Base-by-base conservation (phyloP, 352 stramenopile genomes). In the Blastocystis sp. region DNA sequence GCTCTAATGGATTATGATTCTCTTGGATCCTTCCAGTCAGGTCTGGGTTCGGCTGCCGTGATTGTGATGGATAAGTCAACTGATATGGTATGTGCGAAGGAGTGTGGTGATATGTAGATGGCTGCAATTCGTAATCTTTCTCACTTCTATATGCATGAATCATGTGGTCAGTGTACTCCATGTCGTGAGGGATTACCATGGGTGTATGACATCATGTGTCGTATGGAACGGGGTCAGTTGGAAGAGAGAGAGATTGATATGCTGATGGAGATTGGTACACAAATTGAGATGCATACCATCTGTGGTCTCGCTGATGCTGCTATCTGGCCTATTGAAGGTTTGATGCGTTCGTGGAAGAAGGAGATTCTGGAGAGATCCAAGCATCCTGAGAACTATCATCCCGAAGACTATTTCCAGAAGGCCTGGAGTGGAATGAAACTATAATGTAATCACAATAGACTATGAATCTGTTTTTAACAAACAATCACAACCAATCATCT, bases 1-100 rank as follows among this genome's bases (percentile, higher is more conserved):
- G 97, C 97, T 65, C 93, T 99, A 88, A 99, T 99, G 96, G 97
- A 99, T 90, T 99, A 98, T 90, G 97, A 99, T 91, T 96, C 98
- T 89, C 92, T 99, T 65, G 96, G 97, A 89, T 91, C 94, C 89
- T 93, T 93, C 89, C 95, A 95, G 78, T 98, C 94, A 51, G 96
- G 95, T 89, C 91, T 99, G 29, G 97, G 96, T 74, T 98, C 97
- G 56, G 96, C 96, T 24, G 97, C 96, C 14, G 95, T 99, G 3
- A 99, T 96, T 39, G 98, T 99, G 90, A 98, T 99, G 90, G 96
- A 99, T 91, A 97, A 99, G 91, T 96, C 93, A 80, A 95, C 98
- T 4, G 97, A 99, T 89, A 98, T 98, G 95, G 61, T 73, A 39
- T 0, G n/a, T 6, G 61, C 0, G 61, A 46, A 14, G 32, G 61